Percentiles rank a stretch among this genome's conserved stretches.
phyloP scores from a whole-genome alignment of 495 filamentous ascomycete species.

The Pyronema omphalodes region DNA sequence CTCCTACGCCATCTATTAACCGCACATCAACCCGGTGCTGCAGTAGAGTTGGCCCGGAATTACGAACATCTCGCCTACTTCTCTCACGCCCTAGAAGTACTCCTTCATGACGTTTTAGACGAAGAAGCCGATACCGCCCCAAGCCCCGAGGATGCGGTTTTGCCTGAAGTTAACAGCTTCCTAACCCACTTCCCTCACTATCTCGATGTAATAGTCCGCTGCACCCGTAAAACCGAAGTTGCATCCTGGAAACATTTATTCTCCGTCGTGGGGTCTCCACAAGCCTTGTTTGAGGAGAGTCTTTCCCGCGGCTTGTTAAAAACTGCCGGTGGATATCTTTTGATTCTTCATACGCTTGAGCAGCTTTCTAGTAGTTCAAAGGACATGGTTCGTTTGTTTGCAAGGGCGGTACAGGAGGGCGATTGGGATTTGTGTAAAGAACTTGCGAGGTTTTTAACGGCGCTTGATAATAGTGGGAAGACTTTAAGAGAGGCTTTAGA shows the following conservation, averaged over 20 bases:
- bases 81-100: slow-evolving; percentile 74
- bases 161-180: slow-evolving; percentile 75
- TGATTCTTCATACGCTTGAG: slow-evolving; percentile 89
- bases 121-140: slow-evolving; percentile 57
- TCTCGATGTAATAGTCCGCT: slow-evolving; percentile 90
- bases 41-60: slow-evolving; percentile 43
- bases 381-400: slow-evolving; percentile 64
- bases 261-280: slow-evolving; percentile 68
- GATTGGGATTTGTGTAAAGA: slow-evolving; percentile 98
- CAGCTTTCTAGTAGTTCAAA: slow-evolving; percentile 61
- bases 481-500: slow-evolving; percentile 64
- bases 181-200: slow-evolving; percentile 78
- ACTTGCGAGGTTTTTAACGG: slow-evolving; percentile 77
- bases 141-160: slow-evolving; percentile 41
- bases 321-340: slow-evolving; percentile 85
- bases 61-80: slow-evolving; percentile 61
- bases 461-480: slow-evolving; percentile 69
- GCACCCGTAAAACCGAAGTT: slow-evolving; percentile 91
- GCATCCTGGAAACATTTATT: slow-evolving; percentile 91
- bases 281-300: slow-evolving; percentile 81
- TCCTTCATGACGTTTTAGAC: slow-evolving; percentile 85
- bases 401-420: slow-evolving; percentile 58
- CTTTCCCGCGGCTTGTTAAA: slow-evolving; percentile 69
- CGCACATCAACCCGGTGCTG: slow-evolving; percentile 47
- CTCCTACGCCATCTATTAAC: slow-evolving; percentile 59